Evolutionary conservation across 257 asterid genomes (phyloP).

Genomic region (Ophiorrhiza pumila): DNA sequence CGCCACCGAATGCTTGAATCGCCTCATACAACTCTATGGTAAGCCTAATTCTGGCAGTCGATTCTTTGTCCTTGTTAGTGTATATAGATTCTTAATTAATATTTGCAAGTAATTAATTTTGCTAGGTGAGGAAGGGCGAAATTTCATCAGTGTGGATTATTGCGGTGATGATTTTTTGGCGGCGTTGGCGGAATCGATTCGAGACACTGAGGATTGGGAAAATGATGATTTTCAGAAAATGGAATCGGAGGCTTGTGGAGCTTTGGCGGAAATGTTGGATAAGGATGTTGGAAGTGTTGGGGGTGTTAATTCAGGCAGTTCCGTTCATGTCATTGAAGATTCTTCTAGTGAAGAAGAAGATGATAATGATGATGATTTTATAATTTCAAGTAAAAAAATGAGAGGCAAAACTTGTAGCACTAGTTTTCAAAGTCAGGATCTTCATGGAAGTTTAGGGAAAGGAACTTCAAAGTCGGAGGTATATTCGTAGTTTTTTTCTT

Average conservation of each 20-base stretch:
- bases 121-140: conserved; percentile 84
- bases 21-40: conserved; percentile 78
- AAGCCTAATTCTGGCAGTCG: conserved; percentile 7
- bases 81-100: too few species aligned
- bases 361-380: conserved; percentile 17
- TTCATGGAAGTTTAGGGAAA: conserved; percentile 29
- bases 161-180: conserved; percentile 92
- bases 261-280: conserved; percentile 61
- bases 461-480: conserved; percentile 46
- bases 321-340: conserved; percentile 49
- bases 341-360: conserved; percentile 55
- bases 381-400: conserved; percentile 27
- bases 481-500: conserved; percentile 17
- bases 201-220: conserved; percentile 89
- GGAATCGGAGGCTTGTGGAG: conserved; percentile 88
- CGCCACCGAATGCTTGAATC: conserved; percentile 59
- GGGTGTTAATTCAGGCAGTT: conserved; percentile 23
- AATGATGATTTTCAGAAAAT: conserved; percentile 79
- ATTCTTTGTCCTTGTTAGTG: neutral
- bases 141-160: conserved; percentile 75
- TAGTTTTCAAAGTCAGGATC: conserved; percentile 11
- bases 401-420: neutral
- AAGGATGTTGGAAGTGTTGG: conserved; percentile 34
- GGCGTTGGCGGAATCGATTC: conserved; percentile 77
- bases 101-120: neutral